These are phyloP conservation scores for Ophiostoma australiae DNA, from an alignment of 2,329 filamentous ascomycete genomes.

Conservation along the genomic window DNA sequence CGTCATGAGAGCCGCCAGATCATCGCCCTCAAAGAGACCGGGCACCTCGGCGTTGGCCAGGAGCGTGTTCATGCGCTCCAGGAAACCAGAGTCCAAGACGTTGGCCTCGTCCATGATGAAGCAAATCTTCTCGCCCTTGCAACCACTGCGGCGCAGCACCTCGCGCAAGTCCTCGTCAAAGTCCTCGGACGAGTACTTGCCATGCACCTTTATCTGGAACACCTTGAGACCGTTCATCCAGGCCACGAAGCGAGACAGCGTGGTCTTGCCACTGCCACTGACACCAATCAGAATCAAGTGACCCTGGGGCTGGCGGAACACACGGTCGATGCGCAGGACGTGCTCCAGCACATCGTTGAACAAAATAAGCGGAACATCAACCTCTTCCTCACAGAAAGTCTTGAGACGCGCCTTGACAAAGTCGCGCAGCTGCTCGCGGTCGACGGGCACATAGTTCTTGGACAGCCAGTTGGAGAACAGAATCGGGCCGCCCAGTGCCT, in stretches of 20 bases:
- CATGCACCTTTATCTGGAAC: constrained; percentile 99
- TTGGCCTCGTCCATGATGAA: constrained; percentile 99
- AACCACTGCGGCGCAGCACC: constrained; percentile 87
- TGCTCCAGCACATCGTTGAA: constrained; percentile 99
- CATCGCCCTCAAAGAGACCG: constrained; percentile 97
- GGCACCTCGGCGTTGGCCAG: constrained; percentile 99
- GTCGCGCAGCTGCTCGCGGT: constrained; percentile 88
- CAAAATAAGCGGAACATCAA: constrained; percentile 95
- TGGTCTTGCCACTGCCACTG: constrained; percentile 97
- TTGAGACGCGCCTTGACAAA: constrained; percentile 96
- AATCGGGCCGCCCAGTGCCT: constrained; percentile 86
- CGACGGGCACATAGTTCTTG: constrained; percentile 96
- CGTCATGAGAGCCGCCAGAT: constrained; percentile 97
- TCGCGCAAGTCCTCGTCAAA: constrained; percentile 97
- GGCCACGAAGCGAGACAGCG: constrained; percentile 91
- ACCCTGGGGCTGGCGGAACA: constrained; percentile 96
- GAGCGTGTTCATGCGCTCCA: constrained; percentile 98
- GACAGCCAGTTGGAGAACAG: constrained; percentile 99
- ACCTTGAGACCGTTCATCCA: constrained; percentile 99
- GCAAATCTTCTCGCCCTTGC: constrained; percentile 98
- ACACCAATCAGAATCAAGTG: constrained; percentile 98
- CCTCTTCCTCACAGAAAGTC: constrained; percentile 99
- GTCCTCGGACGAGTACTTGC: constrained; percentile 95
- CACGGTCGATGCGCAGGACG: constrained; percentile 94
- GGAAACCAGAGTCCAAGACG: constrained; percentile 94